phyloP scores from a whole-genome alignment of 1,284 basidiomycete genomes.

The Puccinia hordei region DNA sequence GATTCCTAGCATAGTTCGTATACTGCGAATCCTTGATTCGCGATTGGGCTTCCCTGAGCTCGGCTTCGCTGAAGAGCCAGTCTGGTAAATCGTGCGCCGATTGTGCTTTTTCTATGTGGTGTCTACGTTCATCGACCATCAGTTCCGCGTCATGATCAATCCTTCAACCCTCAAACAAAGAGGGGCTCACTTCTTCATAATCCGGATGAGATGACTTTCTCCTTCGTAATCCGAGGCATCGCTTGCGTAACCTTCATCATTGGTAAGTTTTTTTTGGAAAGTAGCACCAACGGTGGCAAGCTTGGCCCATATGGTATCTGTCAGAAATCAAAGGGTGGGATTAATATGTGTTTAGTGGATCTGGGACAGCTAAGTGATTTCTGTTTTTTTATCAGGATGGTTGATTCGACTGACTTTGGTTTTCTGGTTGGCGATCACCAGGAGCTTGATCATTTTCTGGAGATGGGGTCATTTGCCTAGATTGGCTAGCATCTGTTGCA shows the following conservation, averaged over 20 bases:
- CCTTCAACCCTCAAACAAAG: no score
- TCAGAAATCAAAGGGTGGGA: background rate
- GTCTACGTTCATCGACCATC: slow-evolving; percentile 11
- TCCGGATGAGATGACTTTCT: slow-evolving; percentile 50
- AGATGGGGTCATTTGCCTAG: background rate
- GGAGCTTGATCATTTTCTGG: slow-evolving; percentile 6
- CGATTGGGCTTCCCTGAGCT: slow-evolving; percentile 15
- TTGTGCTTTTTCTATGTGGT: slow-evolving; percentile 39
- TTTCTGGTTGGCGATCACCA: slow-evolving; percentile 6
- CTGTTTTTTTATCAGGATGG: no score
- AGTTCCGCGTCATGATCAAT: no score
- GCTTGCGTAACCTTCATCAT: slow-evolving; percentile 50
- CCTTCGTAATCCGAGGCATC: slow-evolving; percentile 49
- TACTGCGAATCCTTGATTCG: background rate
- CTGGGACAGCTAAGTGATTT: no score
- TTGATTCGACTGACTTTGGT: slow-evolving; percentile 27
- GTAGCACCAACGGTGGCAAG: slow-evolving; percentile 32
- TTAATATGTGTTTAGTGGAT: background rate
- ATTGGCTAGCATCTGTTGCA: slow-evolving; percentile 4
- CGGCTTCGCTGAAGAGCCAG: slow-evolving; percentile 38
- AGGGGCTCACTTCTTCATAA: slow-evolving; percentile 48
- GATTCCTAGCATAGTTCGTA: background rate
- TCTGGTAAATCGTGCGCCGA: slow-evolving; percentile 40
- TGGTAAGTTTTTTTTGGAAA: slow-evolving; percentile 39
- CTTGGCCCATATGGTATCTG: slow-evolving; percentile 46